These are phyloP conservation scores for Penicillium sp. DNA, from an alignment of 2,329 filamentous ascomycete genomes.

Conservation along the genomic window DNA sequence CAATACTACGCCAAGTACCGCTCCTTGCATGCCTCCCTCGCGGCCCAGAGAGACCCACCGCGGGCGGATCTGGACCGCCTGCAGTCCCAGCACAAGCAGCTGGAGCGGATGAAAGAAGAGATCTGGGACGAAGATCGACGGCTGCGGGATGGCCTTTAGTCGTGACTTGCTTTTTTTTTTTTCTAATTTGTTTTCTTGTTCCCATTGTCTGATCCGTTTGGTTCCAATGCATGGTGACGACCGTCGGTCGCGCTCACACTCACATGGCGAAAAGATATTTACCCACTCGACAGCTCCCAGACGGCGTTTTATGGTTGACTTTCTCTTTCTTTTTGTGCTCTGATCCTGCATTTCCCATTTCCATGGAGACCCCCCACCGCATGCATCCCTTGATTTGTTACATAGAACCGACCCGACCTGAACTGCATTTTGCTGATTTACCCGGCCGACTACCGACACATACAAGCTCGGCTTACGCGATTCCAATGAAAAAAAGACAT, in stretches of 20 bases:
- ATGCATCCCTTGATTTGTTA: slow-evolving; percentile 7
- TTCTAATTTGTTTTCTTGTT: slow-evolving; percentile 8
- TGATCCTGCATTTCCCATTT: too few relatives aligned
- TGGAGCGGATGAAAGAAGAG: slow-evolving; percentile 58
- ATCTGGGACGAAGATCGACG: slow-evolving; percentile 50
- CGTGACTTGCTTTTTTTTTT: slow-evolving; percentile 11
- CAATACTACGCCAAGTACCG: slow-evolving; percentile 58
- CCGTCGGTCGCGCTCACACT: too few relatives aligned
- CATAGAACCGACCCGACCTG: too few relatives aligned
- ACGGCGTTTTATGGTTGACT: too few relatives aligned
- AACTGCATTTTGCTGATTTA: too few relatives aligned
- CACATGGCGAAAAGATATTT: too few relatives aligned
- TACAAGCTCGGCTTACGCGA: too few relatives aligned
- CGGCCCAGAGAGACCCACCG: slow-evolving; percentile 42
- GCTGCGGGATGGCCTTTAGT: slow-evolving; percentile 27
- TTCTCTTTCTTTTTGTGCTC: too few relatives aligned
- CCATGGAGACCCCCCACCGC: too few relatives aligned
- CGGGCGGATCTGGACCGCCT: slow-evolving; percentile 53
- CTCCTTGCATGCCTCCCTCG: slow-evolving; percentile 51
- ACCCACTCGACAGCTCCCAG: too few relatives aligned
- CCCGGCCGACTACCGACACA: too few relatives aligned
- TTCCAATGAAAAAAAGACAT: too few relatives aligned
- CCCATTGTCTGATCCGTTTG: neutral
- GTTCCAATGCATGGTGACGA: slow-evolving; percentile 16
- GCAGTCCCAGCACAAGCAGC: slow-evolving; percentile 52